A percentile compares a stretch with the other conserved stretches of the same genome.
Conservation (phyloP, 169 alveolate species). For the Babesia ovis region DNA sequence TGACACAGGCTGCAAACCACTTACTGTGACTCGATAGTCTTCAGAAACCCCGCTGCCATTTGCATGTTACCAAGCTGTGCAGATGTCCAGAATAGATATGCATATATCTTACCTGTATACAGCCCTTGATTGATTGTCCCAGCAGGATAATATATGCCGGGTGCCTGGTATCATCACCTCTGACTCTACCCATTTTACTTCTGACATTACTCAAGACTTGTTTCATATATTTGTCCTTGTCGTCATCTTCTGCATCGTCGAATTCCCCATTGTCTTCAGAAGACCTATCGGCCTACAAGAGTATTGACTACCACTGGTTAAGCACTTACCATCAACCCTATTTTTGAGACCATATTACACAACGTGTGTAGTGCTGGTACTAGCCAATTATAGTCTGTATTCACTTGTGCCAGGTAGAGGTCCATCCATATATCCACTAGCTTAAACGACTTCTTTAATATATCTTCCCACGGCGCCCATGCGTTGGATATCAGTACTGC, state of each 20-base stretch:
- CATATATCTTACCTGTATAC: slow-evolving; percentile 71
- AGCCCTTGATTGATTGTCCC: slow-evolving; percentile 82
- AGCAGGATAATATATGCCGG: slow-evolving; percentile 82
- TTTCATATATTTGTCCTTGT: slow-evolving; percentile 76
- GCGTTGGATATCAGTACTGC: slow-evolving; percentile 38
- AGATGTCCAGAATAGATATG: not conserved
- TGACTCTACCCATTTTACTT: slow-evolving; percentile 80
- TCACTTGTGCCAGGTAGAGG: slow-evolving; percentile 26
- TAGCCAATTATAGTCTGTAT: slow-evolving; percentile 59
- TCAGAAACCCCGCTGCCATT: slow-evolving; percentile 85
- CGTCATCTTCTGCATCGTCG: slow-evolving; percentile 75
- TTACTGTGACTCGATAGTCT: slow-evolving; percentile 80
- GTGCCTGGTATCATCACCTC: slow-evolving; percentile 84
- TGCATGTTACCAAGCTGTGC: slow-evolving; percentile 85
- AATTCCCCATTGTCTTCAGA: slow-evolving; percentile 56
- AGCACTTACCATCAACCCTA: slow-evolving; percentile 45
- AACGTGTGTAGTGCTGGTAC: slow-evolving; percentile 60
- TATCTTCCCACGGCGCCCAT: slow-evolving; percentile 45
- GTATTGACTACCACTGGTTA: not conserved
- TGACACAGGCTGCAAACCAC: not conserved
- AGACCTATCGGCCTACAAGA: slow-evolving; percentile 47
- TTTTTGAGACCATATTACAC: slow-evolving; percentile 43
- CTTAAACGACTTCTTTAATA: slow-evolving; percentile 55
- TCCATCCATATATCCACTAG: slow-evolving; percentile 68
- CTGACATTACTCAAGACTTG: slow-evolving; percentile 79